Percentiles rank a stretch among this genome's conserved stretches.
Conservation (phyloP, 352 stramenopile genomes). For the Globisporangium nodosum region DNA sequence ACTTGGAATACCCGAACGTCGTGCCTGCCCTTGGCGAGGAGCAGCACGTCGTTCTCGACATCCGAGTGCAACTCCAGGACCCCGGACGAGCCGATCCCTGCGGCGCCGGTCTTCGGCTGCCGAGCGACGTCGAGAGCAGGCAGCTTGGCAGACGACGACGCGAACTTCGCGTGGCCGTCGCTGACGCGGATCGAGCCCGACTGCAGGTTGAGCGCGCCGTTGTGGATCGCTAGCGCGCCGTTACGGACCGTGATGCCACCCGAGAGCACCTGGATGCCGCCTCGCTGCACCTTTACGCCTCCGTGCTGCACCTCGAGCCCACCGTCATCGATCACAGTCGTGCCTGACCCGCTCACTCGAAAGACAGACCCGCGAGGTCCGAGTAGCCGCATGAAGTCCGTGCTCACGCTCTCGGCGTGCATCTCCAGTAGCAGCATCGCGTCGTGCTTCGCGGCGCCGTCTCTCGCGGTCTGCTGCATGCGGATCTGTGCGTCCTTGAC, state of each 20-base stretch:
- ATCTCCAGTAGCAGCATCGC: constrained; percentile 40
- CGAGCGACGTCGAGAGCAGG: constrained; percentile 7
- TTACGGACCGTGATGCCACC: constrained; percentile 47
- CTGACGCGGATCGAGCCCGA: constrained; percentile 33
- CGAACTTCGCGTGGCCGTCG: constrained; percentile 20
- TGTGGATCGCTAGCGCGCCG: constrained; percentile 32
- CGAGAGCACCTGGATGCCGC: constrained; percentile 52
- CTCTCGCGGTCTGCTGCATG: constrained; percentile 18
- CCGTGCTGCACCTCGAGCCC: constrained; percentile 55
- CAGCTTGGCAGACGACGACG: constrained; percentile 1
- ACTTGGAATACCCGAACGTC: constrained; percentile 51
- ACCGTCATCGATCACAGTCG: constrained; percentile 50
- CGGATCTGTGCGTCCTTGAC: constrained; percentile 38
- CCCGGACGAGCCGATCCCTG: constrained; percentile 10
- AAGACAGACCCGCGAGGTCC: constrained; percentile 35
- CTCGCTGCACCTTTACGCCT: constrained; percentile 47
- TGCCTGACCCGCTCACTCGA: constrained; percentile 40
- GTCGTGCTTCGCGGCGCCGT: neutral
- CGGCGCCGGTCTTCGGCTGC: constrained; percentile 1
- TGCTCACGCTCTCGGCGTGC: neutral
- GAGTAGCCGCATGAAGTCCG: constrained; percentile 48
- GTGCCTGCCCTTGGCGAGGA: constrained; percentile 21
- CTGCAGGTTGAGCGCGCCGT: constrained; percentile 33
- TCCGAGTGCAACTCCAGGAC: constrained; percentile 15
- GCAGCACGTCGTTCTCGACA: constrained; percentile 14